These are phyloP conservation scores for Teunomyces pallodes DNA, from an alignment of 805 yeast genomes.

Conservation along the genomic window DNA sequence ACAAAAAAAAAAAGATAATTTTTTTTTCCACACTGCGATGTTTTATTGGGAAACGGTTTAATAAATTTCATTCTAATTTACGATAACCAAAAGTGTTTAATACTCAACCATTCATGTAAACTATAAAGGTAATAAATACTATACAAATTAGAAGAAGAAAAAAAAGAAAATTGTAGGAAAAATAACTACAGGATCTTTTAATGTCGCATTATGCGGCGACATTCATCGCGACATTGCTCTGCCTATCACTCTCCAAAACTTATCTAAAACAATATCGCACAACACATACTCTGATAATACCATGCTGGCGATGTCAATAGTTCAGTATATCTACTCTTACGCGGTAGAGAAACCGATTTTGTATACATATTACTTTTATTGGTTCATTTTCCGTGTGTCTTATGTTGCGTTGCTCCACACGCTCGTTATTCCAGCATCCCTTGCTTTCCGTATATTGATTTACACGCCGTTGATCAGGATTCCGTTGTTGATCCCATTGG, in stretches of 20 bases:
- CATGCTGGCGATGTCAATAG: not conserved
- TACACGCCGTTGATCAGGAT: constrained; percentile 11
- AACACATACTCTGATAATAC: not conserved
- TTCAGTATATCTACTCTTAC: not conserved
- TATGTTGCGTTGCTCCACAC: constrained; percentile 2
- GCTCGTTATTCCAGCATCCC: constrained; percentile 6
- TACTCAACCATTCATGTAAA: not conserved
- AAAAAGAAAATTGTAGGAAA: not conserved
- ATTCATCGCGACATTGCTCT: no score
- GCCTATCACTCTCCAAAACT: no score
- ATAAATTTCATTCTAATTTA: not conserved
- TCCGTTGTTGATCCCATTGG: constrained; percentile 10
- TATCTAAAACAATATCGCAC: no score
- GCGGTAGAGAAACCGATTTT: not conserved
- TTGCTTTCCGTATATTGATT: constrained; percentile 8
- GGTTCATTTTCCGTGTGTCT: not conserved
- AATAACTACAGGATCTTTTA: no score
- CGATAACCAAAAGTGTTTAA: not conserved
- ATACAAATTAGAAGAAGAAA: not conserved
- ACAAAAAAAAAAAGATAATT: not conserved
- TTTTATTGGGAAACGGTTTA: not conserved
- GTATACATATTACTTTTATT: not conserved
- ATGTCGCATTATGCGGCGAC: no score
- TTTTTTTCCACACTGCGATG: not conserved
- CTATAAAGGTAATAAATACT: not conserved